phyloP scores from a whole-genome alignment of 192 early-diverging fungal genomes.

The Martensiomyces pterosporus region DNA sequence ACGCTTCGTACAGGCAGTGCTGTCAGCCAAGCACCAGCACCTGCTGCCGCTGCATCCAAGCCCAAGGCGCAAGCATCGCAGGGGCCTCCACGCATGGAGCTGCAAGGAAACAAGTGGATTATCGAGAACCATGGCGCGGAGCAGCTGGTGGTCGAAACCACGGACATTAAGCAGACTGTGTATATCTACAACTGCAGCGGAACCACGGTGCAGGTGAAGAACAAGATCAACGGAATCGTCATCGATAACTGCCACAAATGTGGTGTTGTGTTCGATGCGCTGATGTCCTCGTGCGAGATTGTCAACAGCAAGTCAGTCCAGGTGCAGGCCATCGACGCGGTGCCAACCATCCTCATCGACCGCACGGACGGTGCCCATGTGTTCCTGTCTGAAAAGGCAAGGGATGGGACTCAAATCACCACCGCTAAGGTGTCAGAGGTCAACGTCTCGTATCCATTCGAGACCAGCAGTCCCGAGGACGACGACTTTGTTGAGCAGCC shows the following conservation, averaged over 20 bases:
- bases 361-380: slow-evolving; percentile 91
- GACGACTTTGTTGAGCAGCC: slow-evolving; percentile 80
- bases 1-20: slow-evolving; percentile 63
- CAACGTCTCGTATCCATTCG: slow-evolving; percentile 73
- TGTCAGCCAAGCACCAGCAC: slow-evolving; percentile 39
- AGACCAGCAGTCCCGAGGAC: slow-evolving; percentile 50
- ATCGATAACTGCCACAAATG: slow-evolving; percentile 84
- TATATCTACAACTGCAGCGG: slow-evolving; percentile 94
- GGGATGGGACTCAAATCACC: slow-evolving; percentile 75
- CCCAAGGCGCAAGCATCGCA: slow-evolving; percentile 12
- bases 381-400: slow-evolving; percentile 74
- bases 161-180: slow-evolving; percentile 81
- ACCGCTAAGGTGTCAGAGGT: slow-evolving; percentile 91
- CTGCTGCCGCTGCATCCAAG: background rate
- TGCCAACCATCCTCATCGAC: slow-evolving; percentile 84
- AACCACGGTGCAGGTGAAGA: slow-evolving; percentile 84
- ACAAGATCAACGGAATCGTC: slow-evolving; percentile 90
- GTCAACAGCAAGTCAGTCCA: slow-evolving; percentile 89
- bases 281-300: slow-evolving; percentile 81
- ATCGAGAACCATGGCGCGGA: slow-evolving; percentile 81
- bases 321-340: slow-evolving; percentile 76
- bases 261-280: slow-evolving; percentile 76
- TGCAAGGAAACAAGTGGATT: slow-evolving; percentile 92
- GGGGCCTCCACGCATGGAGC: slow-evolving; percentile 65
- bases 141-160: slow-evolving; percentile 72